Evolutionary conservation across 345 rosid species (phyloP), one percentile per base, ranked within the genome.

Genomic region (Reutealis trisperma): DNA sequence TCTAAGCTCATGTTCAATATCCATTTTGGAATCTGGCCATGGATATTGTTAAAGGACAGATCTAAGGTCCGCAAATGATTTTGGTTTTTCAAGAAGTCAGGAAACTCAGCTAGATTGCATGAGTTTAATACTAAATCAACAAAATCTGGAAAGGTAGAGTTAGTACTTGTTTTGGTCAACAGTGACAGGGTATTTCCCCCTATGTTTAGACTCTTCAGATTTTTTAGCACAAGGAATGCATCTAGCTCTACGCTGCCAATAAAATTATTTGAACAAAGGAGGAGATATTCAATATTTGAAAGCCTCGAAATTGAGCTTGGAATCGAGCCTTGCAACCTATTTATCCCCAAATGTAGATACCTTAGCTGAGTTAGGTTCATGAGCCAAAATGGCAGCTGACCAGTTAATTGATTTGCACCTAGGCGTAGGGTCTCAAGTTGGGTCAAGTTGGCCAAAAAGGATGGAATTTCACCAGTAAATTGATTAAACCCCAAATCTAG

Each of bases 21-120:
- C 83, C 83, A 83, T 30, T 74, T 73, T 1, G 81, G 83, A 7
- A 83, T 44, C 54, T 54, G 45, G 10, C 83, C 85, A 0, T 24
- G 30, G 21, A 83, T 68, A 64, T 79, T 66, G 45, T 79, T 79
- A 8, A 8, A 3, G 22, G 71, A 71, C 11, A 82, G 65, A 10
- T 65, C 77, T 21, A 79, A 27, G n/a, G 5, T 15, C 0, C 0
- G 0, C 72, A 76, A 45, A 6, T 47, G 5, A 8, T 72, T 24
- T 72, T 79, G 80, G 2, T 44, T 2, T 4, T 12, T 19, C 2
- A 76, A 77, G 76, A 83, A 83, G 34, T 22, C 25, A 7, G 32
- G 85, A 52, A 83, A 75, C 72, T 63, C 41, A 1, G 0, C 34
- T 30, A 83, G 57, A 18, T 63, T 72, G 69, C 81, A 79, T 16